These are phyloP conservation scores for Withania somnifera DNA, from an alignment of 305 asterid genomes.

Conservation along the genomic window DNA sequence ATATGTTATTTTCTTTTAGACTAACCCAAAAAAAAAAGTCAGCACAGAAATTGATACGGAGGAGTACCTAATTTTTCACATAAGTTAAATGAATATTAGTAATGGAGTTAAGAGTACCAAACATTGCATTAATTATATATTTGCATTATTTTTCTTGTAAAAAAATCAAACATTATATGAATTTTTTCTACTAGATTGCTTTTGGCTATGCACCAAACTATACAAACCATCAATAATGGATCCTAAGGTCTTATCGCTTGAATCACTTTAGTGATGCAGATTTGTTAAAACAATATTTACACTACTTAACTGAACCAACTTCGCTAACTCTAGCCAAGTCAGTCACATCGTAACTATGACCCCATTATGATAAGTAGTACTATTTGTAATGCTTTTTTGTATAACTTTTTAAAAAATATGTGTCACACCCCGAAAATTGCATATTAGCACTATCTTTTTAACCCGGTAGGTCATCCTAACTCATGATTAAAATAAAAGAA, in stretches of 20 bases:
- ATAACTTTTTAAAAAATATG: too few relatives aligned
- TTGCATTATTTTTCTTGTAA: too few relatives aligned
- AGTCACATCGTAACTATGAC: neutral
- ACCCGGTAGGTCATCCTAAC: too few relatives aligned
- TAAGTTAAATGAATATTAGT: neutral
- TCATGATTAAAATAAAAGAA: too few relatives aligned
- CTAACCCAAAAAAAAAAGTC: too few relatives aligned
- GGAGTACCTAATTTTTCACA: neutral
- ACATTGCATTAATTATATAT: neutral
- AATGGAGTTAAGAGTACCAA: neutral
- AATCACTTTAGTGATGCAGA: neutral
- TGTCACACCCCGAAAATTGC: too few relatives aligned
- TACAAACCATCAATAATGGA: neutral
- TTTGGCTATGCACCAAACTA: neutral
- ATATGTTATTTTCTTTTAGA: too few relatives aligned
- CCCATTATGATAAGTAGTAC: too few relatives aligned
- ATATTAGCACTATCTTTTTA: too few relatives aligned
- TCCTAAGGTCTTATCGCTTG: neutral
- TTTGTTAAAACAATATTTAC: neutral
- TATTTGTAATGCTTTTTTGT: too few relatives aligned
- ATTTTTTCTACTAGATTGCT: neutral
- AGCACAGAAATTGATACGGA: too few relatives aligned
- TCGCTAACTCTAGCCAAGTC: neutral
- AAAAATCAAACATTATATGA: too few relatives aligned
- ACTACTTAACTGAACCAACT: neutral